Conservation (phyloP, 495 filamentous ascomycete genomes). For the Aspergillus taichungensis region DNA sequence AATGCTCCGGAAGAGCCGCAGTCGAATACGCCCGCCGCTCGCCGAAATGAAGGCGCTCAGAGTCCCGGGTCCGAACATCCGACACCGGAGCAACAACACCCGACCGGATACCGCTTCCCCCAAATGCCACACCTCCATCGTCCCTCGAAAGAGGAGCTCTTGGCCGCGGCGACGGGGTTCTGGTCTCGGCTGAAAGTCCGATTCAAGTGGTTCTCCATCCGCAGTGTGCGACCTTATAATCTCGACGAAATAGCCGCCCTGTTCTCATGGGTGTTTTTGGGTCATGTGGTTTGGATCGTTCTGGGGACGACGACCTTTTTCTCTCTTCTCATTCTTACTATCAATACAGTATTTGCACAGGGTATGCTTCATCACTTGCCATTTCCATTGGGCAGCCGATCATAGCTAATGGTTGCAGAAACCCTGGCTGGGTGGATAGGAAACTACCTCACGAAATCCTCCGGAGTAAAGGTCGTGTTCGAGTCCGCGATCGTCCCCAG, state of each 20-base stretch:
- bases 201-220: slow-evolving; percentile 96
- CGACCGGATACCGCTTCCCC: slow-evolving; percentile 44
- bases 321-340: slow-evolving; percentile 74
- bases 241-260: slow-evolving; percentile 91
- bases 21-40: no score
- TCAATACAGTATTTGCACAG: slow-evolving; percentile 96
- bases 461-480: slow-evolving; percentile 92
- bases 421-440: slow-evolving; percentile 88
- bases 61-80: no score
- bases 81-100: no score
- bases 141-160: slow-evolving; percentile 86
- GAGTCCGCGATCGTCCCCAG: slow-evolving; percentile 95
- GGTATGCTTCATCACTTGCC: slow-evolving; percentile 36
- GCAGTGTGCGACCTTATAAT: slow-evolving; percentile 92
- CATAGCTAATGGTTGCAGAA: slow-evolving; percentile 45
- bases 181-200: slow-evolving; percentile 84
- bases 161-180: slow-evolving; percentile 86
- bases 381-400: background rate
- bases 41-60: no score
- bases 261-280: slow-evolving; percentile 88
- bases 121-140: slow-evolving; percentile 66
- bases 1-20: no score
- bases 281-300: slow-evolving; percentile 89
- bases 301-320: slow-evolving; percentile 97
- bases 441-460: slow-evolving; percentile 90